Evolutionary conservation across 1,284 basidiomycete genomes (phyloP).

Genomic region (Athelia sp.): DNA sequence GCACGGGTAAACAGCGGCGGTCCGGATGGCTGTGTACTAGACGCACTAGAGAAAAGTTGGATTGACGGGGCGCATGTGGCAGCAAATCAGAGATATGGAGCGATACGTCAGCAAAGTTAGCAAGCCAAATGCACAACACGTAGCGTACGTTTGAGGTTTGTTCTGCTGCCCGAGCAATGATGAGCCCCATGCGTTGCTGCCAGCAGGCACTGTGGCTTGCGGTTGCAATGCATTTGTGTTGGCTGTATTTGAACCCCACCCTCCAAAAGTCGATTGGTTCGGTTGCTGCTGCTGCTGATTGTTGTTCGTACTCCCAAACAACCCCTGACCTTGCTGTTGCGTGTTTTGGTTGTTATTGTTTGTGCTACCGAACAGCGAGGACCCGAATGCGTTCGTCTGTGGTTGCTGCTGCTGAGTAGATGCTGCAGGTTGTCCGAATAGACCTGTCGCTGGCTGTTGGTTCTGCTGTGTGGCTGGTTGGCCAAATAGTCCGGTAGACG

Average conservation of each 20-base stretch:
- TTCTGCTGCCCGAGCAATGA: constrained; percentile 16
- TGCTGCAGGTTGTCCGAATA: constrained; percentile 12
- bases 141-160: constrained; percentile 4
- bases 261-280: constrained; percentile 8
- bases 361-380: constrained; percentile 12
- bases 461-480: constrained; percentile 19
- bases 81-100: not conserved
- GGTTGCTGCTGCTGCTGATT: constrained; percentile 15
- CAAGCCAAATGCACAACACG: not conserved
- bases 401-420: constrained; percentile 8
- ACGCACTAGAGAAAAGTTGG: constrained; percentile 10
- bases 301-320: constrained; percentile 8
- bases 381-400: constrained; percentile 19
- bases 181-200: constrained; percentile 9
- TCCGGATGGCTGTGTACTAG: constrained; percentile 23
- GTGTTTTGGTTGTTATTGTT: constrained; percentile 6
- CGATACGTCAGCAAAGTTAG: no score
- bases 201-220: constrained; percentile 25
- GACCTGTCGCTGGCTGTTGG: constrained; percentile 12
- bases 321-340: constrained; percentile 4
- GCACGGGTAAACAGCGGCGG: constrained; percentile 59
- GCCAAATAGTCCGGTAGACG: constrained; percentile 22
- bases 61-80: constrained; percentile 2
- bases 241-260: constrained; percentile 21
- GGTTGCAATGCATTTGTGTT: constrained; percentile 23